phyloP scores from a whole-genome alignment of 2,329 filamentous ascomycete species.

The Ceratocystis colombiana region DNA sequence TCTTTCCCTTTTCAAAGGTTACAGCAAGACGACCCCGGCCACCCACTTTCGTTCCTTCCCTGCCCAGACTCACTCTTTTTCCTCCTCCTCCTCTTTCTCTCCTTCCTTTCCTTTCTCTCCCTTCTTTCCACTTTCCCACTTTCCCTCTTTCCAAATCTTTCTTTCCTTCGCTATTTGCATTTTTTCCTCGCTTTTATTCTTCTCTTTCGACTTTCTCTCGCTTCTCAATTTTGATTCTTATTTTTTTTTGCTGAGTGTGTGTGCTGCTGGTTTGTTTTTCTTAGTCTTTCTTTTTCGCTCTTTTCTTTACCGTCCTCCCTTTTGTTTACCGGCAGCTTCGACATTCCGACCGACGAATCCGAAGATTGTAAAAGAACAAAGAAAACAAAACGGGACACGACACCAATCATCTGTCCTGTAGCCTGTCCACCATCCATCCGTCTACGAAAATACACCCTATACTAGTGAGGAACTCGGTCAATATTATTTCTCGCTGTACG shows the following conservation, averaged over 20 bases:
- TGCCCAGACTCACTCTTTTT: conserved; percentile 16
- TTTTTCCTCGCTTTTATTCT: conserved; percentile 16
- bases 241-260: conserved; percentile 16
- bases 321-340: conserved; percentile 13
- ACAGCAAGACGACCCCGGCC: conserved; percentile 19
- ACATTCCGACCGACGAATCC: conserved; percentile 7
- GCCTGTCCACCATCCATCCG: background rate
- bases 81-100: conserved; percentile 16
- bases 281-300: background rate
- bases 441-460: background rate
- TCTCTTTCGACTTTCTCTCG: conserved; percentile 18
- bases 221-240: conserved; percentile 15
- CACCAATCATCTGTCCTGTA: background rate
- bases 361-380: conserved; percentile 1
- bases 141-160: conserved; percentile 15
- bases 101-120: conserved; percentile 16
- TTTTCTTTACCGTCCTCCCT: conserved; percentile 10
- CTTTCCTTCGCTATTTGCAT: conserved; percentile 17
- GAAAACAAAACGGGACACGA: background rate
- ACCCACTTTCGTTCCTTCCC: conserved; percentile 23
- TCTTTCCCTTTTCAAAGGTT: conserved; percentile 20
- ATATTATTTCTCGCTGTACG: background rate
- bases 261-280: conserved; percentile 8
- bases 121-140: conserved; percentile 20
- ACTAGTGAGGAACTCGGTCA: background rate